Conservation (phyloP, 164 flowering plant species). For the Vitis cinerea region DNA sequence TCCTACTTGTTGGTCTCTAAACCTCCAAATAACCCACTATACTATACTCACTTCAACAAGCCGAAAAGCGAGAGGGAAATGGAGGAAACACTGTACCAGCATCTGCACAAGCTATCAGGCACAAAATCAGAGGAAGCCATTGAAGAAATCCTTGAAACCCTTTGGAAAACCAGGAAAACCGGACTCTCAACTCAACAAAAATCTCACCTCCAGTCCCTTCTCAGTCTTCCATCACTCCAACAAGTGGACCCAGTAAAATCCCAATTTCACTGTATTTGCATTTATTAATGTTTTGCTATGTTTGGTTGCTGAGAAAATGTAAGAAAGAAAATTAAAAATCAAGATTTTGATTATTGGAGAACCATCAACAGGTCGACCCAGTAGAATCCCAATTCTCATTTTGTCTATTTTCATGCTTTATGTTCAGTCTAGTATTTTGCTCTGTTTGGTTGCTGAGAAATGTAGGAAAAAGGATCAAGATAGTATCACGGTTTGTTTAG, state of each 20-base stretch:
- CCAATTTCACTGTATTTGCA: not conserved
- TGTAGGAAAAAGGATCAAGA: too few relatives aligned
- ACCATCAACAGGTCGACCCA: too few relatives aligned
- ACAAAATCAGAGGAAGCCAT: conserved; percentile 26
- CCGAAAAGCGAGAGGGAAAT: not conserved
- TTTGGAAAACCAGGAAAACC: conserved; percentile 50
- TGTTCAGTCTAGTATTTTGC: too few relatives aligned
- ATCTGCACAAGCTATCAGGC: conserved; percentile 40
- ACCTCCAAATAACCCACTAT: too few relatives aligned
- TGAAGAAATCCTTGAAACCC: conserved; percentile 28
- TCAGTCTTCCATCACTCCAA: conserved; percentile 29
- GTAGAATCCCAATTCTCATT: too few relatives aligned
- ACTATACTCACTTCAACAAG: not conserved
- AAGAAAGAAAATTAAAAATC: too few relatives aligned
- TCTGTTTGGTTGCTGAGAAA: too few relatives aligned
- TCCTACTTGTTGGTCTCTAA: too few relatives aligned
- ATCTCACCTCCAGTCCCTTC: conserved; percentile 37
- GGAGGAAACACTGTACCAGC: conserved; percentile 25
- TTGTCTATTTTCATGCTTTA: too few relatives aligned
- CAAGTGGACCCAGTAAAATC: conserved; percentile 42
- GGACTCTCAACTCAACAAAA: not conserved
- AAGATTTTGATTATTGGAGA: too few relatives aligned
- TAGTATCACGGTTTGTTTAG: too few relatives aligned
- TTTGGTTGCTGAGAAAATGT: not conserved
- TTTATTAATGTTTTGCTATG: not conserved